These are phyloP conservation scores for Tausonia pullulans DNA, from an alignment of 1,284 basidiomycete genomes.

Conservation along the genomic window DNA sequence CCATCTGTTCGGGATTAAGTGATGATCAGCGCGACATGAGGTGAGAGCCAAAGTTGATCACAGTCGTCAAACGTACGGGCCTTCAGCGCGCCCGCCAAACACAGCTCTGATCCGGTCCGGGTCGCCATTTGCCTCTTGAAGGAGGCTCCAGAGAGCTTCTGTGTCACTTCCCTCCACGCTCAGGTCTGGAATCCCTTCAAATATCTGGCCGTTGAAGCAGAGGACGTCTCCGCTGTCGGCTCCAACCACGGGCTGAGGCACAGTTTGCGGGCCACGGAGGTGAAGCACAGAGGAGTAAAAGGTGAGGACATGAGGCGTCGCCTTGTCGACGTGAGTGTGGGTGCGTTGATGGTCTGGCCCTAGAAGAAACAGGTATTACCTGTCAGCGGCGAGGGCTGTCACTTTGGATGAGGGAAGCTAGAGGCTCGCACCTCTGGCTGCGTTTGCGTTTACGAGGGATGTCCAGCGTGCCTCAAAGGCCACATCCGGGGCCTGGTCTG, in stretches of 20 bases:
- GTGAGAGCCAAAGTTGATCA: background rate
- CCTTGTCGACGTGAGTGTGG: background rate
- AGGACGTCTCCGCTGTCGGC: constrained; percentile 46
- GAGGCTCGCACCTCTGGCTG: background rate
- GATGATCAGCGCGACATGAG: background rate
- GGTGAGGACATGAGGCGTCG: constrained; percentile 20
- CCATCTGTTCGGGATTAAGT: constrained; percentile 45
- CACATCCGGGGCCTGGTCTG: background rate
- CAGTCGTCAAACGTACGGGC: constrained; percentile 55
- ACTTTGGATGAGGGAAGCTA: background rate
- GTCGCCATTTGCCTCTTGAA: constrained; percentile 28
- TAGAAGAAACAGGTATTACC: background rate
- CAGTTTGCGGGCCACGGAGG: constrained; percentile 51
- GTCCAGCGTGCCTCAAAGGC: background rate
- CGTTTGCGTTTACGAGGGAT: background rate
- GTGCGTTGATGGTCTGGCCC: constrained; percentile 13
- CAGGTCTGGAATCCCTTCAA: constrained; percentile 47
- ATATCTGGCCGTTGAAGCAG: constrained; percentile 89
- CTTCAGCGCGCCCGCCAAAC: constrained; percentile 55
- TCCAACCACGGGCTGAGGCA: constrained; percentile 60
- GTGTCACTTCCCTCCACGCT: constrained; percentile 47
- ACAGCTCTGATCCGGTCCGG: constrained; percentile 42
- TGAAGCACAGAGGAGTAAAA: constrained; percentile 70
- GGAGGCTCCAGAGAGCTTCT: constrained; percentile 67
- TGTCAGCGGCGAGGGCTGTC: background rate